A percentile compares a stretch with the other conserved stretches of the same genome.
phyloP scores from a whole-genome alignment of 2,329 filamentous ascomycete genomes.

The Mollisiaceae sp. region DNA sequence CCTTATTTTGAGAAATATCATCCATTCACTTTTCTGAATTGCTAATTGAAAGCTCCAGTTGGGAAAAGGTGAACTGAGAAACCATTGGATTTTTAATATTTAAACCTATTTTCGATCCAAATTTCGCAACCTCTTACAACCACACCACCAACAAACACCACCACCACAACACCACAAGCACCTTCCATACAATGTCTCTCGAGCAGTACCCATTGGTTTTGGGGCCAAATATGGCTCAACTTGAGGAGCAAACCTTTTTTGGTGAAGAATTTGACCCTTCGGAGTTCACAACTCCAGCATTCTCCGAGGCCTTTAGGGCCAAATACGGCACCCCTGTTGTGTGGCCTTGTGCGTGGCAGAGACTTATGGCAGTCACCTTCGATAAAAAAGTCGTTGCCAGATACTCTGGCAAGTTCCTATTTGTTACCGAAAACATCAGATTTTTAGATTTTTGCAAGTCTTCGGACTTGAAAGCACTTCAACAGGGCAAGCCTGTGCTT shows the following conservation, averaged over 20 bases:
- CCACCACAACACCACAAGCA: conserved; percentile 1
- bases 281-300: not conserved
- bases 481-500: not conserved
- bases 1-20: too few relatives aligned
- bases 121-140: not conserved
- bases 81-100: not conserved
- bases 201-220: not conserved
- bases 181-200: conserved; percentile 1
- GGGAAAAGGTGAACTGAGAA: not conserved
- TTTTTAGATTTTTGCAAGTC: conserved; percentile 2
- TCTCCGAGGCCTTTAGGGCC: not conserved
- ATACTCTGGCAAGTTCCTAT: not conserved
- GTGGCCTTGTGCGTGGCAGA: conserved; percentile 7
- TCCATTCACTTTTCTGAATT: too few relatives aligned
- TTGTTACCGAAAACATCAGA: not conserved
- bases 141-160: too few relatives aligned
- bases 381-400: not conserved
- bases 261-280: not conserved
- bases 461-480: not conserved
- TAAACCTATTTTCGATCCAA: not conserved
- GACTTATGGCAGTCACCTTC: not conserved
- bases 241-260: not conserved
- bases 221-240: not conserved
- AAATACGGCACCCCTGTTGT: conserved; percentile 1
- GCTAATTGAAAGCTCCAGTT: not conserved